phyloP scores from a whole-genome alignment of 257 asterid species.

The Plantago elongata region DNA sequence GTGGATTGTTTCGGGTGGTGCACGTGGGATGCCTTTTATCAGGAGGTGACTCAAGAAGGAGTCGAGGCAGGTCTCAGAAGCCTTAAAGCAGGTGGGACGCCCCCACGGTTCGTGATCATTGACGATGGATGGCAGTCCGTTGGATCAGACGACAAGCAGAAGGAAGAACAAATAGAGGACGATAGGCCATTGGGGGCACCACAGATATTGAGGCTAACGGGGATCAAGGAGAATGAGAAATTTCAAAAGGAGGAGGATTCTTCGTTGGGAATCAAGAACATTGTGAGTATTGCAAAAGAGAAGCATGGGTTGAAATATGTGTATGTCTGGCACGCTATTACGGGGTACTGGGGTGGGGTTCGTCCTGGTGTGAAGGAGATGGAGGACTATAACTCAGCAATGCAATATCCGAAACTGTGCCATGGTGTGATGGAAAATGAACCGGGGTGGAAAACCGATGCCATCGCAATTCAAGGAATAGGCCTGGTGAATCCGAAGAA shows the following conservation, averaged over 20 bases:
- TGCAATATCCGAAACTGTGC: slow-evolving; percentile 60
- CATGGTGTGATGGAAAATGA: slow-evolving; percentile 70
- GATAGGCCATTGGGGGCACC: slow-evolving; percentile 20
- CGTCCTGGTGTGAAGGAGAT: slow-evolving; percentile 61
- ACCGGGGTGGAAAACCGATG: slow-evolving; percentile 68
- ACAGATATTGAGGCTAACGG: slow-evolving; percentile 56
- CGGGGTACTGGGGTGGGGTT: slow-evolving; percentile 91
- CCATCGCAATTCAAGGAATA: slow-evolving; percentile 66
- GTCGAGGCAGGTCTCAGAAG: slow-evolving; percentile 72
- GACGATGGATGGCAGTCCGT: slow-evolving; percentile 93
- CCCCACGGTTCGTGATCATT: slow-evolving; percentile 72
- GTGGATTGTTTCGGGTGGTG: slow-evolving; percentile 86
- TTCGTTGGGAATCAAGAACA: slow-evolving; percentile 53
- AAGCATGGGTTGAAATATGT: slow-evolving; percentile 64
- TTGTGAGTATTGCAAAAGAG: slow-evolving; percentile 61
- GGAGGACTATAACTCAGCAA: slow-evolving; percentile 52
- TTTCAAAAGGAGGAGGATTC: slow-evolving; percentile 62
- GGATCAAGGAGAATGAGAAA: slow-evolving; percentile 64
- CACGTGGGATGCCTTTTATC: slow-evolving; percentile 90
- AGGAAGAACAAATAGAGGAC: slow-evolving; percentile 8
- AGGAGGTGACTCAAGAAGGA: slow-evolving; percentile 78
- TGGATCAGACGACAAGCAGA: slow-evolving; percentile 29
- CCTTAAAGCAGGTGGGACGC: slow-evolving; percentile 56
- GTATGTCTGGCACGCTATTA: slow-evolving; percentile 85
- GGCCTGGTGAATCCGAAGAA: slow-evolving; percentile 79